These are phyloP conservation scores for Oropetium thomaeum DNA, from an alignment of 176 grass and related monocot genomes.

Conservation along the genomic window DNA sequence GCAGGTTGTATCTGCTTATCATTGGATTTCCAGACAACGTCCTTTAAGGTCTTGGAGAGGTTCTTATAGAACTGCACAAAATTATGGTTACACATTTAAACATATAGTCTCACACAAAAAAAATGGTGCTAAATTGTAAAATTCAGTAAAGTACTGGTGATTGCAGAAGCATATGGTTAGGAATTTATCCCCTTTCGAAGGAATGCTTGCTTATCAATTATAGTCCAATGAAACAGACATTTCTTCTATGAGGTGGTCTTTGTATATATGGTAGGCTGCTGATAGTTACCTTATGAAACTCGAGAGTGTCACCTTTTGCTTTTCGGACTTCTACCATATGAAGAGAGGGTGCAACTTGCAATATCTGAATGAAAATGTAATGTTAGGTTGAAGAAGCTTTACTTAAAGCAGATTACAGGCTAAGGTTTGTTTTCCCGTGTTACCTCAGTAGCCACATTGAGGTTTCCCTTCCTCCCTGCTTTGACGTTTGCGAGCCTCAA, in stretches of 20 bases:
- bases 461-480: conserved; percentile 94
- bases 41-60: conserved; percentile 71
- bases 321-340: conserved; percentile 96
- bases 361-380: conserved; percentile 56
- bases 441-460: conserved; percentile 94
- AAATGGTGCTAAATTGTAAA: neutral
- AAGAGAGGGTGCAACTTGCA: conserved; percentile 84
- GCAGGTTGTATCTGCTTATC: conserved; percentile 29
- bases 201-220: neutral
- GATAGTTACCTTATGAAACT: conserved; percentile 86
- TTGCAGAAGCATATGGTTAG: neutral
- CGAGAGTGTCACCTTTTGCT: conserved; percentile 89
- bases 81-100: neutral
- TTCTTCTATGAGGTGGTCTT: neutral
- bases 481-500: conserved; percentile 79
- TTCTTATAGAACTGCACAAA: conserved; percentile 82
- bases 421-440: neutral
- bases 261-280: neutral
- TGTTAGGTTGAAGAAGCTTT: neutral
- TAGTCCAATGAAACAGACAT: neutral
- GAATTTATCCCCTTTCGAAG: neutral
- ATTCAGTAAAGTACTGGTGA: neutral
- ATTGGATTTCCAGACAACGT: conserved; percentile 92
- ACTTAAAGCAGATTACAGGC: neutral
- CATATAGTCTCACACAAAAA: neutral